Percentiles rank a stretch among this genome's conserved stretches.
These are phyloP conservation scores for Colletotrichum cordylinicola DNA, from an alignment of 2,329 filamentous ascomycete genomes.

Conservation along the genomic window DNA sequence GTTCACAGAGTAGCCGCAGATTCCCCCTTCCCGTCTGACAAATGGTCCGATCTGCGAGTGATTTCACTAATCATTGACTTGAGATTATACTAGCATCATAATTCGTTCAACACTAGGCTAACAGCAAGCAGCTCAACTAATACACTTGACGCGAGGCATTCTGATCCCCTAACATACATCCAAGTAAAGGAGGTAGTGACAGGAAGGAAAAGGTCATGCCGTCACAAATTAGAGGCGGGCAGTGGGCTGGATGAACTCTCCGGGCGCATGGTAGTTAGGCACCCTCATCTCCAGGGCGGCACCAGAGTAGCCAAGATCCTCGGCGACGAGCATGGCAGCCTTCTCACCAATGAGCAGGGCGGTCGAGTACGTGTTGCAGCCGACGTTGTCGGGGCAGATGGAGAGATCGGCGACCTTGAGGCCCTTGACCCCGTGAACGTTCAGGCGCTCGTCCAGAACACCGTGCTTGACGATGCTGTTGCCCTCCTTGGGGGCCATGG, in stretches of 20 bases:
- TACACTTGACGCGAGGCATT: neutral
- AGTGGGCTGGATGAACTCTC: slow-evolving; percentile 43
- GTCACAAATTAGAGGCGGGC: slow-evolving; percentile 42
- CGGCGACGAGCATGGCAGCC: slow-evolving; percentile 70
- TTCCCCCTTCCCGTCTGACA: neutral
- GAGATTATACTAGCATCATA: neutral
- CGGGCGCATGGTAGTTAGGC: slow-evolving; percentile 65
- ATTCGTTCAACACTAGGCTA: neutral
- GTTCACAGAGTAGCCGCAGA: neutral
- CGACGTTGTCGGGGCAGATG: slow-evolving; percentile 82
- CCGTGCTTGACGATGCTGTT: slow-evolving; percentile 84
- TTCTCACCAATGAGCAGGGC: slow-evolving; percentile 80
- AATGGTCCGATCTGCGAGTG: neutral
- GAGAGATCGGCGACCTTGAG: slow-evolving; percentile 79
- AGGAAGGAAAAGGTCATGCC: neutral
- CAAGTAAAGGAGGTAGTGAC: neutral
- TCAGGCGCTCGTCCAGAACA: slow-evolving; percentile 77
- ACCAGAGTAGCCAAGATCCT: slow-evolving; percentile 78
- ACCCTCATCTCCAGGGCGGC: slow-evolving; percentile 79
- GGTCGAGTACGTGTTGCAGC: slow-evolving; percentile 72
- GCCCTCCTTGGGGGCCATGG: slow-evolving; percentile 77
- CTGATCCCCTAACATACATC: neutral
- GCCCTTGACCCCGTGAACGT: slow-evolving; percentile 78
- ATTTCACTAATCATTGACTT: neutral
- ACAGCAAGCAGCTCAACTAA: neutral